Percentiles rank a stretch among this genome's conserved stretches.
phyloP scores from a whole-genome alignment of 805 yeast species.

The Kodamaea leandrae region DNA sequence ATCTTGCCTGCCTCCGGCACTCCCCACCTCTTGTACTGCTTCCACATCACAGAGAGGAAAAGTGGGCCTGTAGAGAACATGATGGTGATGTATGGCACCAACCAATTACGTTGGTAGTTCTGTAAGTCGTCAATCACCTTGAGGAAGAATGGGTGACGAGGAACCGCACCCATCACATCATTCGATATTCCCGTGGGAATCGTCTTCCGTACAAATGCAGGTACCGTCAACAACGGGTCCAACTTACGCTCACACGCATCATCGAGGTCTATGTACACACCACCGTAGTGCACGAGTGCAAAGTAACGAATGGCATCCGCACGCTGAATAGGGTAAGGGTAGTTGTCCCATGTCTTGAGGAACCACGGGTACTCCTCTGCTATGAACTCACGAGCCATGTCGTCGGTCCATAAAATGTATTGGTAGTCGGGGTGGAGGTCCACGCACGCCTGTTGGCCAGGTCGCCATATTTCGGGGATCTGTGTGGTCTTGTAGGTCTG shows the following conservation, averaged over 20 bases:
- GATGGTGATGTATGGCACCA: constrained; percentile 84
- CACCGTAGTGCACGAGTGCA: constrained; percentile 79
- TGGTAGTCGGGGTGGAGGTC: constrained; percentile 85
- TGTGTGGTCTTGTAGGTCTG: constrained; percentile 83
- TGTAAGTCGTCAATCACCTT: constrained; percentile 65
- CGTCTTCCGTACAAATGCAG: constrained; percentile 86
- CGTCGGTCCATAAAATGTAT: constrained; percentile 89
- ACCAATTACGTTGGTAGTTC: constrained; percentile 64
- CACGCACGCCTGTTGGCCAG: constrained; percentile 72
- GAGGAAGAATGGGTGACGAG: constrained; percentile 79
- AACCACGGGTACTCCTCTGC: constrained; percentile 85
- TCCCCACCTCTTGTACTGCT: constrained; percentile 80
- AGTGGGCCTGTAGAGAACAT: constrained; percentile 94
- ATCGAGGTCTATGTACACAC: constrained; percentile 85
- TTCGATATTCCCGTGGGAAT: constrained; percentile 89
- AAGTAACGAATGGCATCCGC: constrained; percentile 92
- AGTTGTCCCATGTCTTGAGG: constrained; percentile 69
- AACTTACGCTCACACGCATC: constrained; percentile 79
- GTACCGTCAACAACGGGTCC: constrained; percentile 77
- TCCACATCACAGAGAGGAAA: constrained; percentile 82
- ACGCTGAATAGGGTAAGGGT: constrained; percentile 78
- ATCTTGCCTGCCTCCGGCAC: constrained; percentile 64
- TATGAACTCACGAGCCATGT: constrained; percentile 74
- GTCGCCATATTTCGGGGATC: constrained; percentile 79
- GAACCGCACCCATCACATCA: constrained; percentile 89